Conservation (phyloP, 2,329 filamentous ascomycete species). For the Aspergillus sp. region DNA sequence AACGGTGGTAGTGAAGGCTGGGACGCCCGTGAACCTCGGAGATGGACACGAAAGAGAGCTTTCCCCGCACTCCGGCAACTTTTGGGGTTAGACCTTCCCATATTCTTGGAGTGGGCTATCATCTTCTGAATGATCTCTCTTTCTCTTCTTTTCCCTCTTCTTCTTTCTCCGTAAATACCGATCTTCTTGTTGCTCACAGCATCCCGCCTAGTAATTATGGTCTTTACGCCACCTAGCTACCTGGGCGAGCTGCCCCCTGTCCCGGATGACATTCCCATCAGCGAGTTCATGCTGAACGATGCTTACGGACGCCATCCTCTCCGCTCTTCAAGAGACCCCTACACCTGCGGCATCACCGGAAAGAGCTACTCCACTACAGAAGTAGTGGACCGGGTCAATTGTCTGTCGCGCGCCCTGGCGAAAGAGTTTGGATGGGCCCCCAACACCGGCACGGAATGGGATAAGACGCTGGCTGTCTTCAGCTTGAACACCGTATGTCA, state of each 20-base stretch:
- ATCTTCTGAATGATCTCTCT: too few relatives aligned
- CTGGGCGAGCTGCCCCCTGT: slow-evolving; percentile 50
- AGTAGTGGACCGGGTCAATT: slow-evolving; percentile 63
- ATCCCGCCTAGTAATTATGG: slow-evolving; percentile 32
- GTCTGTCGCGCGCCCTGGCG: slow-evolving; percentile 64
- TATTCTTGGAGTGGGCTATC: too few relatives aligned
- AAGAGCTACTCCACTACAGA: slow-evolving; percentile 63
- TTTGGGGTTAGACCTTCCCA: too few relatives aligned
- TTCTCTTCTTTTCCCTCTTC: too few relatives aligned
- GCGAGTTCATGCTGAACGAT: slow-evolving; percentile 75
- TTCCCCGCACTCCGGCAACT: too few relatives aligned
- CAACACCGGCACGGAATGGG: slow-evolving; percentile 72
- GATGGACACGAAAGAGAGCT: too few relatives aligned
- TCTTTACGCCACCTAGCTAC: slow-evolving; percentile 43
- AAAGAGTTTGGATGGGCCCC: slow-evolving; percentile 70
- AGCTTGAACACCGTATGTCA: slow-evolving; percentile 69
- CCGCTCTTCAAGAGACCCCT: slow-evolving; percentile 64
- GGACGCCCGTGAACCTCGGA: too few relatives aligned
- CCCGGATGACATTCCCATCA: slow-evolving; percentile 71
- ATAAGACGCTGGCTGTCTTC: slow-evolving; percentile 74
- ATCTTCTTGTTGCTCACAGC: too few relatives aligned
- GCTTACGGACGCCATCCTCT: slow-evolving; percentile 64
- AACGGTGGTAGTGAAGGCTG: too few relatives aligned
- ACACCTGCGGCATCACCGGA: slow-evolving; percentile 72
- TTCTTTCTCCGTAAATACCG: too few relatives aligned